Evolutionary conservation across 495 filamentous ascomycete species (phyloP).

Genomic region (Penicillium malachiteum): DNA sequence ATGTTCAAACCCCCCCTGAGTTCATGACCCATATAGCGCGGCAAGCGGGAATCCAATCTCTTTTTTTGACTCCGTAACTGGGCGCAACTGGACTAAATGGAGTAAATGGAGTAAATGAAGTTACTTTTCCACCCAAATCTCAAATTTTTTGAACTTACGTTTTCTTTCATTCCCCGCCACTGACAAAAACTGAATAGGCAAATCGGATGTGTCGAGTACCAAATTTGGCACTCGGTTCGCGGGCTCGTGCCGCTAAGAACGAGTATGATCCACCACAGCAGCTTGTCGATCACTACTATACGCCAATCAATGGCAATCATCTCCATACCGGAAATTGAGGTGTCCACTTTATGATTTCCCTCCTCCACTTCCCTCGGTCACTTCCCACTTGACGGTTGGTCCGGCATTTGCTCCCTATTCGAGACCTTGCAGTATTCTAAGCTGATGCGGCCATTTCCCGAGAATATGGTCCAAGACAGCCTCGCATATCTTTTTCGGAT

Average conservation of each 20-base stretch:
- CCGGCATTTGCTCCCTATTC: constrained; percentile 3
- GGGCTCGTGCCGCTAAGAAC: constrained; percentile 20
- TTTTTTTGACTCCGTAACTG: too few relatives aligned
- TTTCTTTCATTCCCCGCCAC: constrained; percentile 6
- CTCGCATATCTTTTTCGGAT: background rate
- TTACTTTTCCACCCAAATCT: too few relatives aligned
- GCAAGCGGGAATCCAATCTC: too few relatives aligned
- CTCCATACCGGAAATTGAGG: constrained; percentile 23
- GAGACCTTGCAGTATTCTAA: background rate
- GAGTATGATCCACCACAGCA: constrained; percentile 12
- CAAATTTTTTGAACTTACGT: background rate
- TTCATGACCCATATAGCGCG: background rate
- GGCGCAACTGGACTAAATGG: too few relatives aligned
- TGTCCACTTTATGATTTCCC: constrained; percentile 1
- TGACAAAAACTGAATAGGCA: background rate
- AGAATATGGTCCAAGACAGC: background rate
- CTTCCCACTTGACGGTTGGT: background rate
- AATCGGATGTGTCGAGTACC: constrained; percentile 16
- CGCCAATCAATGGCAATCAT: constrained; percentile 31
- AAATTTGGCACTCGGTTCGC: constrained; percentile 19
- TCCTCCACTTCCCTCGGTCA: constrained; percentile 3
- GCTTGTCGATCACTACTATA: constrained; percentile 25
- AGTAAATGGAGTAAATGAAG: too few relatives aligned
- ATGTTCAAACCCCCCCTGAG: background rate
- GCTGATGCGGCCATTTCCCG: constrained; percentile 10